A percentile compares a stretch with the other conserved stretches of the same genome.
These are phyloP conservation scores for Saturnispora gosingensis DNA, from an alignment of 805 yeast genomes.

Conservation along the genomic window DNA sequence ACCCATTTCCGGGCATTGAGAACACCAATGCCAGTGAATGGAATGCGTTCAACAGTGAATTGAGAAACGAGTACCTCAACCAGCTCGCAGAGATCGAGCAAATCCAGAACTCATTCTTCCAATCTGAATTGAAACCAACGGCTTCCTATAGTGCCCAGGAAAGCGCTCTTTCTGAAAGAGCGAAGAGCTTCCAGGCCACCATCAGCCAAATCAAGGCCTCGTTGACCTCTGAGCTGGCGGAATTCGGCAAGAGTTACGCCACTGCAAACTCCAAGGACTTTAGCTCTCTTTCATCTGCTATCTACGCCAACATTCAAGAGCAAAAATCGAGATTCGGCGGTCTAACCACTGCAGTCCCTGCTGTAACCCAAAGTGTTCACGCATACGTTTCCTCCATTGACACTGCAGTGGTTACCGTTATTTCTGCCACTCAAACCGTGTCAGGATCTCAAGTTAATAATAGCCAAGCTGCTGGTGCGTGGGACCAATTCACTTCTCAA, in stretches of 20 bases:
- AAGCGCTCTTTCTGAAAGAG: conserved; percentile 6
- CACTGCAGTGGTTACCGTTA: conserved; percentile 1
- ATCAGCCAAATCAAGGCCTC: conserved; percentile 6
- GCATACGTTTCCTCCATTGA: not conserved
- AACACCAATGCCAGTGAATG: conserved; percentile 5
- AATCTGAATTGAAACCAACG: not conserved
- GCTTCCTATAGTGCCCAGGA: not conserved
- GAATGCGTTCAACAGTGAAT: conserved; percentile 1
- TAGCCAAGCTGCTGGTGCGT: not conserved
- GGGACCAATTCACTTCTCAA: not conserved
- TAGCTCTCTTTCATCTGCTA: not conserved
- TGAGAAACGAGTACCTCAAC: not conserved
- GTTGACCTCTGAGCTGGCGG: not conserved
- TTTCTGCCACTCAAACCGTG: not conserved
- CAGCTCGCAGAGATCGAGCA: conserved; percentile 6
- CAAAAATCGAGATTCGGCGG: not conserved
- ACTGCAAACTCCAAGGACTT: not conserved
- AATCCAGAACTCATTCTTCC: not conserved
- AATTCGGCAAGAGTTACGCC: not conserved
- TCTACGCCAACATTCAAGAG: conserved; percentile 4
- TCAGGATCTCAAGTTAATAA: not conserved
- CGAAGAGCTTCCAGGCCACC: not conserved
- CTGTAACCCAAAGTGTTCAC: not conserved
- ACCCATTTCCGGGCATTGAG: conserved; percentile 2
- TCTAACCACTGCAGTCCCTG: not conserved